phyloP scores from a whole-genome alignment of 2,329 filamentous ascomycete species.

The Ilyonectria robusta region DNA sequence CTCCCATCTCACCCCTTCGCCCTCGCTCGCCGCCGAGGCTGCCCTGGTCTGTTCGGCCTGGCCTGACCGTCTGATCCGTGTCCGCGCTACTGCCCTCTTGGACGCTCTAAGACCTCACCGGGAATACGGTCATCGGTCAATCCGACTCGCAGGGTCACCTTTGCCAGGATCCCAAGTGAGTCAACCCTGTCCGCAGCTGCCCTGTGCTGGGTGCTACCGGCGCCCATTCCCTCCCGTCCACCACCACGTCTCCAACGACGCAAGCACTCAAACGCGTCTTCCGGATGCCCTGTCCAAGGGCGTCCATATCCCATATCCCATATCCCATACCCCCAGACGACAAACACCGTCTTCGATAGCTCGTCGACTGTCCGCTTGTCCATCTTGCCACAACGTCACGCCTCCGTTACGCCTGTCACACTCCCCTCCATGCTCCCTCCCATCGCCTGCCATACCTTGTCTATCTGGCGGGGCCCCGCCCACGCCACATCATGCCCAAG shows the following conservation, averaged over 20 bases:
- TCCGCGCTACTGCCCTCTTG: conserved; percentile 18
- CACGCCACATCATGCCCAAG: conserved; percentile 48
- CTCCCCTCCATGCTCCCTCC: conserved; percentile 29
- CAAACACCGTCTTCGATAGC: conserved; percentile 3
- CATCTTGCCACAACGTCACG: conserved; percentile 2
- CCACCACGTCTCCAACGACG: background rate
- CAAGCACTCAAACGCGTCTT: background rate
- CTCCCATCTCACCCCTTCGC: conserved; percentile 5
- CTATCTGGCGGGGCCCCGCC: conserved; percentile 41
- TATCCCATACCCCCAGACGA: background rate
- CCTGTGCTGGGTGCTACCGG: conserved; percentile 7
- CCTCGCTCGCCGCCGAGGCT: conserved; percentile 10
- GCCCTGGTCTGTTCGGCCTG: conserved; percentile 6
- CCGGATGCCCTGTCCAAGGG: background rate
- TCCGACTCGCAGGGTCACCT: conserved; percentile 21
- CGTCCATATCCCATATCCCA: background rate
- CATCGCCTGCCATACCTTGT: conserved; percentile 36
- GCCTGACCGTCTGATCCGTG: conserved; percentile 16
- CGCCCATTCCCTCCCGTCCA: conserved; percentile 7
- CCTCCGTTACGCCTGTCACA: background rate
- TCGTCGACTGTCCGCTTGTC: background rate
- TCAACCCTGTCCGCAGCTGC: conserved; percentile 19
- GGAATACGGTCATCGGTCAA: conserved; percentile 33
- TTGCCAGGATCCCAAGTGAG: conserved; percentile 29
- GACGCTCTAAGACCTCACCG: conserved; percentile 18